Conservation (phyloP, 371 early-diverging fungal species). For the Mortierella sp. region DNA sequence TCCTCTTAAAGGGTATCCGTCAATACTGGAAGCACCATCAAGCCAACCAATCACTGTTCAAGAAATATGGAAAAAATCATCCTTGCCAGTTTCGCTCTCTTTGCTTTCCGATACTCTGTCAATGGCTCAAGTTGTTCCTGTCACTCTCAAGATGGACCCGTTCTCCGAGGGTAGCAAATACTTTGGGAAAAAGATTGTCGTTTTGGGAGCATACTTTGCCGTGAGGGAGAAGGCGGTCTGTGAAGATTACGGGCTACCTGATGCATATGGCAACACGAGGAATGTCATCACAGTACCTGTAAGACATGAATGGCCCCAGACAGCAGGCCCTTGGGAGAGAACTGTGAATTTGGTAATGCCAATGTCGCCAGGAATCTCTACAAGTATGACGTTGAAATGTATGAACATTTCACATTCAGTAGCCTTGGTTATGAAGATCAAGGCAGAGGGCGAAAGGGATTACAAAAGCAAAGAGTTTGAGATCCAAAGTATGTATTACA, state of each 20-base stretch:
- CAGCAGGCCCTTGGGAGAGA: neutral
- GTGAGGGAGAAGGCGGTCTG: conserved; percentile 3
- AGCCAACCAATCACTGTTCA: neutral
- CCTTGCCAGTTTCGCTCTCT: conserved; percentile 11
- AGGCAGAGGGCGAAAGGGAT: neutral
- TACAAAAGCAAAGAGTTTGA: neutral
- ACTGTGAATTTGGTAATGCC: conserved; percentile 11
- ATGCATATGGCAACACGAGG: neutral
- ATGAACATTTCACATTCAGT: neutral
- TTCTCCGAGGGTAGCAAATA: neutral
- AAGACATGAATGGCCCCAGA: conserved; percentile 1
- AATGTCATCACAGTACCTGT: neutral
- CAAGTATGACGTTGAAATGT: neutral
- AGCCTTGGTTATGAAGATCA: conserved; percentile 6
- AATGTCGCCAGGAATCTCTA: neutral
- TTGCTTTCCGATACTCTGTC: conserved; percentile 6
- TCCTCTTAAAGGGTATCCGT: neutral
- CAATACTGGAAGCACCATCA: no score
- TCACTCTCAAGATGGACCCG: neutral
- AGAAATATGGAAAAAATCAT: neutral
- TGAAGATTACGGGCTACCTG: neutral
- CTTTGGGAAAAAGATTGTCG: neutral
- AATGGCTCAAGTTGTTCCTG: conserved; percentile 10
- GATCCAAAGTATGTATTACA: neutral
- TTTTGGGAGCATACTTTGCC: neutral